These are phyloP conservation scores for Leccinum uliginosum DNA, from an alignment of 768 basidiomycete species.

Conservation along the genomic window DNA sequence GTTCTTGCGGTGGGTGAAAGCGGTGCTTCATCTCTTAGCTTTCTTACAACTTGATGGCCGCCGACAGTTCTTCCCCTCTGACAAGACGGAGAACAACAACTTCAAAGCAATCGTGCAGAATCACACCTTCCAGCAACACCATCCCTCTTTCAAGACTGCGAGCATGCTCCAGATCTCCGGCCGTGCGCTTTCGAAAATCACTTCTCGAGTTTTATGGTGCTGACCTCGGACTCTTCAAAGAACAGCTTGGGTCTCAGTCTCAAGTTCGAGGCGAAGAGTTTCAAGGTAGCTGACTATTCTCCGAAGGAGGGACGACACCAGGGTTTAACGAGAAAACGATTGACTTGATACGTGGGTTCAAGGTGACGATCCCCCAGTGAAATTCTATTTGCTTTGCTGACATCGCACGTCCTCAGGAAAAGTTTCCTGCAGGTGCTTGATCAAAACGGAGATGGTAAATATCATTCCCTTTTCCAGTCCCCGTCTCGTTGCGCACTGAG, in stretches of 20 bases:
- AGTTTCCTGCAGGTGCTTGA: constrained; percentile 81
- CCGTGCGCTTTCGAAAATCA: constrained; percentile 83
- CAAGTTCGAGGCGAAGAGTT: constrained; percentile 91
- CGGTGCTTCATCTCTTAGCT: not conserved
- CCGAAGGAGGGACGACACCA: constrained; percentile 78
- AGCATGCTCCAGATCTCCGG: constrained; percentile 70
- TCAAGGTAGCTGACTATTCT: constrained; percentile 93
- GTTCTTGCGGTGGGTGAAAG: constrained; percentile 65
- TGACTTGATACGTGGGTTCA: constrained; percentile 80
- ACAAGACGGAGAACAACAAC: constrained; percentile 70
- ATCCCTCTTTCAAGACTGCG: constrained; percentile 74
- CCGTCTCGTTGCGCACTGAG: not conserved
- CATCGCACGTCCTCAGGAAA: constrained; percentile 37
- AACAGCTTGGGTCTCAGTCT: constrained; percentile 89
- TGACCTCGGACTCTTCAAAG: constrained; percentile 71
- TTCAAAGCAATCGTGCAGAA: constrained; percentile 66
- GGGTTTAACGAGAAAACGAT: constrained; percentile 90
- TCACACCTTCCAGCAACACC: constrained; percentile 54
- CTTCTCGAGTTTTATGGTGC: constrained; percentile 91
- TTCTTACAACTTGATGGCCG: constrained; percentile 1
- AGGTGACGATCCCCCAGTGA: constrained; percentile 36
- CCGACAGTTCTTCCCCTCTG: constrained; percentile 79
- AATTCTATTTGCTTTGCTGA: not conserved
- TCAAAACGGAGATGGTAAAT: constrained; percentile 58
- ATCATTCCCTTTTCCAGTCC: not conserved